Evolutionary conservation across 345 rosid species (phyloP).

Genomic region (Citrus sp.): DNA sequence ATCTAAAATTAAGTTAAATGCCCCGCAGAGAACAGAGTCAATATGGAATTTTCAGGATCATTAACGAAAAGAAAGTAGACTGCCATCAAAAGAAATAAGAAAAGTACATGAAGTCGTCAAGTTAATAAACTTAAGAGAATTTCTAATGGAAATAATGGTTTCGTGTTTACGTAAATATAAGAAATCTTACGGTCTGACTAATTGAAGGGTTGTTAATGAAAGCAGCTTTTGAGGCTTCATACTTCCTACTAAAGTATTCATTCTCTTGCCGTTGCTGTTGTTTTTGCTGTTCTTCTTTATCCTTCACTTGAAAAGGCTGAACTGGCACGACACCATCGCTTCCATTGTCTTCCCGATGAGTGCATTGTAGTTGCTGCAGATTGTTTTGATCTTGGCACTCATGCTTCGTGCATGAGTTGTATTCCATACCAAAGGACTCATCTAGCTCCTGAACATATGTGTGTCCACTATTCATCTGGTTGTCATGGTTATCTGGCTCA

Average conservation of each 20-base stretch:
- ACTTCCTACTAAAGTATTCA: conserved; percentile 42
- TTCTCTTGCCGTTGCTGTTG: conserved; percentile 34
- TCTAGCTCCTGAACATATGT: conserved; percentile 48
- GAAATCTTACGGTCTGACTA: conserved; percentile 53
- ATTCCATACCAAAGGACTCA: conserved; percentile 67
- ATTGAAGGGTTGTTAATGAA: conserved; percentile 41
- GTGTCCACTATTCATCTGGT: conserved; percentile 39
- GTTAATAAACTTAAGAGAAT: neutral
- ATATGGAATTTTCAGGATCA: neutral
- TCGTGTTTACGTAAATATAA: no score
- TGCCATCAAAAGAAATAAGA: neutral
- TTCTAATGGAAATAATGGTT: neutral
- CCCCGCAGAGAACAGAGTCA: neutral
- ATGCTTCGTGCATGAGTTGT: conserved; percentile 37
- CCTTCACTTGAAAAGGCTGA: conserved; percentile 31
- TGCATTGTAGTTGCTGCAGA: conserved; percentile 29
- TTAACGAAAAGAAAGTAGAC: neutral
- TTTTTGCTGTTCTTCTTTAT: conserved; percentile 22
- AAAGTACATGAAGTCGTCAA: neutral
- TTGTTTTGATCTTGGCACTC: conserved; percentile 36
- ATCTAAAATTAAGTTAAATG: neutral
- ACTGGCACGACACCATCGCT: conserved; percentile 74
- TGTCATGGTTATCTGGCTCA: conserved; percentile 34
- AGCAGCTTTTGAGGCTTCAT: conserved; percentile 41
- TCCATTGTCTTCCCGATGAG: conserved; percentile 39